A percentile compares a stretch with the other conserved stretches of the same genome.
These are phyloP conservation scores for Biscogniauxia mediterranea DNA, from an alignment of 2,329 filamentous ascomycete genomes.

Conservation along the genomic window DNA sequence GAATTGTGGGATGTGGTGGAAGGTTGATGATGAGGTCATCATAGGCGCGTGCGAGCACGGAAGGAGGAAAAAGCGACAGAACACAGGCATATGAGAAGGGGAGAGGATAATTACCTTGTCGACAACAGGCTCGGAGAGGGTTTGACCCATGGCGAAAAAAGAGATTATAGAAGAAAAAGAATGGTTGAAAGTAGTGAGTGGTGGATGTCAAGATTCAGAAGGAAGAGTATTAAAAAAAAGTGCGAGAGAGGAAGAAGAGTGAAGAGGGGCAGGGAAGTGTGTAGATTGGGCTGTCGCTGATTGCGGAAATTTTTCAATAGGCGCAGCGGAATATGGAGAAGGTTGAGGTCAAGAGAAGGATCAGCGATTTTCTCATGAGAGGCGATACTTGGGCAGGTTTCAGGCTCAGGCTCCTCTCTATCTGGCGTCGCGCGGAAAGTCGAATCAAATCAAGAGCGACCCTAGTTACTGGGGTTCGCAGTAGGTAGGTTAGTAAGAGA, in stretches of 20 bases:
- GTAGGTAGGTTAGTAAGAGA: neutral
- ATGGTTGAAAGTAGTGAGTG: constrained; percentile 25
- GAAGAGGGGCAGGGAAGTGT: constrained; percentile 1
- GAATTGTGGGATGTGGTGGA: constrained; percentile 7
- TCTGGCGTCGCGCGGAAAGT: neutral
- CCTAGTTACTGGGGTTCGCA: neutral
- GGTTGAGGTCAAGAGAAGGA: neutral
- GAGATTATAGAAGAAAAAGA: constrained; percentile 16
- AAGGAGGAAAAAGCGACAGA: constrained; percentile 15
- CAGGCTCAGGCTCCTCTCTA: neutral
- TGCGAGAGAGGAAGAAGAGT: neutral
- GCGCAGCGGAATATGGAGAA: constrained; percentile 9
- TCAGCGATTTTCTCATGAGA: neutral
- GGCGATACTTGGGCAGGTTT: neutral
- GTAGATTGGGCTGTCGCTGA: constrained; percentile 13
- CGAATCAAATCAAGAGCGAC: neutral
- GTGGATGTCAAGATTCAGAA: constrained; percentile 21
- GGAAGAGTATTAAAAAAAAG: constrained; percentile 21
- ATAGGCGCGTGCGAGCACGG: constrained; percentile 18
- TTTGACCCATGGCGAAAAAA: constrained; percentile 82
- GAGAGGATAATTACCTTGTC: constrained; percentile 80
- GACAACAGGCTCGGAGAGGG: constrained; percentile 96
- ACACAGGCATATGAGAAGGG: constrained; percentile 18
- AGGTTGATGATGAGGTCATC: constrained; percentile 19
- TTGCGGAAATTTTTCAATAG: constrained; percentile 24